Evolutionary conservation across 805 yeast species (phyloP).

Genomic region (Kodamaea leandrae): DNA sequence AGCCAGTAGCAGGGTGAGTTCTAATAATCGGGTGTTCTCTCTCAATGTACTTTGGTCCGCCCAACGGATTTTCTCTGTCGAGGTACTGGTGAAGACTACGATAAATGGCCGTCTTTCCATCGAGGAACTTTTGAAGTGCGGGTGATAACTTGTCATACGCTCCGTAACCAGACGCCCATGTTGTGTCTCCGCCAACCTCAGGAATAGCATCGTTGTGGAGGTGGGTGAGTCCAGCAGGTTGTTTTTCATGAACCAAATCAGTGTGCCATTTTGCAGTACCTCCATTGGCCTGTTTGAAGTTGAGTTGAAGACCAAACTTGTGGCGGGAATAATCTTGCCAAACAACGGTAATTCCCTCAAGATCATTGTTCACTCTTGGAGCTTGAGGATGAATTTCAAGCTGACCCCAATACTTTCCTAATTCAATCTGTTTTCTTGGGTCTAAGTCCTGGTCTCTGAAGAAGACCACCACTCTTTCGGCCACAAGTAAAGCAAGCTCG

Average conservation of each 20-base stretch:
- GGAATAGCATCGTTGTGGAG: slow-evolving; percentile 36
- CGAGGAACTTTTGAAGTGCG: slow-evolving; percentile 48
- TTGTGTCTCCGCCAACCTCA: slow-evolving; percentile 52
- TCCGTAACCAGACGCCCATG: slow-evolving; percentile 55
- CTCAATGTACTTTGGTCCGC: slow-evolving; percentile 28
- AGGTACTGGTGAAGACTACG: slow-evolving; percentile 39
- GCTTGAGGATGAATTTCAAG: slow-evolving; percentile 25
- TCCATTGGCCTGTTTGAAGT: slow-evolving; percentile 26
- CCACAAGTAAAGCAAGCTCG: slow-evolving; percentile 30
- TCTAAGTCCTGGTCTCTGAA: slow-evolving; percentile 30
- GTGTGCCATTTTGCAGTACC: slow-evolving; percentile 35
- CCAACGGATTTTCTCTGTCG: slow-evolving; percentile 32
- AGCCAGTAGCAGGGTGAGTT: slow-evolving; percentile 34
- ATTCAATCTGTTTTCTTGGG: slow-evolving; percentile 28
- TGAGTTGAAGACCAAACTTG: slow-evolving; percentile 22
- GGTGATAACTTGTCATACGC: slow-evolving; percentile 57
- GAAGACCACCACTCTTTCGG: slow-evolving; percentile 30
- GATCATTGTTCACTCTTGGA: slow-evolving; percentile 11
- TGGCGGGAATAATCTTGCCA: slow-evolving; percentile 32
- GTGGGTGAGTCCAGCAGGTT: slow-evolving; percentile 39
- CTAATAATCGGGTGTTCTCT: slow-evolving; percentile 31
- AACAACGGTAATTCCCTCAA: slow-evolving; percentile 29
- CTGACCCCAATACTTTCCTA: slow-evolving; percentile 31
- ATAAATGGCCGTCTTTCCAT: slow-evolving; percentile 49
- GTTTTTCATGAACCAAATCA: slow-evolving; percentile 35